Conservation (phyloP, 2,329 filamentous ascomycete genomes). For the Xylaria sp. region DNA sequence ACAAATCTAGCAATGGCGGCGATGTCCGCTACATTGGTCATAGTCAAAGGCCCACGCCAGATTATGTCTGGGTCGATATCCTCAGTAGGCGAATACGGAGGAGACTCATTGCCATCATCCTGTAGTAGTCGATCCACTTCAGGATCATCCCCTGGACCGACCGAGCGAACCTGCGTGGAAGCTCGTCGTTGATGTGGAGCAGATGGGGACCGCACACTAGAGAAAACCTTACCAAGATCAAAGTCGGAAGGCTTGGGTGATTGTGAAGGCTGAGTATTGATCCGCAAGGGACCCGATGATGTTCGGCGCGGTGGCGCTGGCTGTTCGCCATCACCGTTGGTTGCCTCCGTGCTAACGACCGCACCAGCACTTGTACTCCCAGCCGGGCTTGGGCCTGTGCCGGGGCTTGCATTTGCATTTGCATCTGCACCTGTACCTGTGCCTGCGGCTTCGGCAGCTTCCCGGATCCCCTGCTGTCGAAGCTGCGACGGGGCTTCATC, state of each 20-base stretch:
- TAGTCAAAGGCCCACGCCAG: constrained; percentile 80
- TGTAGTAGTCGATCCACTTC: constrained; percentile 91
- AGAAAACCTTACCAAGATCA: constrained; percentile 88
- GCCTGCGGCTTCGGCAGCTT: constrained; percentile 42
- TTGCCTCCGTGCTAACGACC: constrained; percentile 21
- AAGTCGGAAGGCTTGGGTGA: constrained; percentile 72
- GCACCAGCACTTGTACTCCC: constrained; percentile 16
- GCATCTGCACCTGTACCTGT: constrained; percentile 25
- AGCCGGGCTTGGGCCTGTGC: constrained; percentile 18
- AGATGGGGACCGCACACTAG: constrained; percentile 81
- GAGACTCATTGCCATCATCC: constrained; percentile 82
- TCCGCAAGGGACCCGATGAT: constrained; percentile 53
- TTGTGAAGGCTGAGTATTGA: constrained; percentile 59
- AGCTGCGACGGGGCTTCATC: constrained; percentile 55
- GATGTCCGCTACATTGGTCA: constrained; percentile 82
- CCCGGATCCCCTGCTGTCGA: constrained; percentile 52
- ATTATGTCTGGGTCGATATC: constrained; percentile 76
- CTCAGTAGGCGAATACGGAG: constrained; percentile 85
- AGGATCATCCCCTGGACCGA: constrained; percentile 77
- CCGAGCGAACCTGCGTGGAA: constrained; percentile 59
- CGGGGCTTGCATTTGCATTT: constrained; percentile 14
- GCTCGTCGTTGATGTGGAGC: constrained; percentile 59
- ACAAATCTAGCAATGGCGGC: constrained; percentile 82
- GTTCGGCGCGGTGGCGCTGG: constrained; percentile 40
- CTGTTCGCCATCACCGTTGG: constrained; percentile 30